Evolutionary conservation across 108 stramenopile species (phyloP).

Genomic region (Conticribra weissflogii): DNA sequence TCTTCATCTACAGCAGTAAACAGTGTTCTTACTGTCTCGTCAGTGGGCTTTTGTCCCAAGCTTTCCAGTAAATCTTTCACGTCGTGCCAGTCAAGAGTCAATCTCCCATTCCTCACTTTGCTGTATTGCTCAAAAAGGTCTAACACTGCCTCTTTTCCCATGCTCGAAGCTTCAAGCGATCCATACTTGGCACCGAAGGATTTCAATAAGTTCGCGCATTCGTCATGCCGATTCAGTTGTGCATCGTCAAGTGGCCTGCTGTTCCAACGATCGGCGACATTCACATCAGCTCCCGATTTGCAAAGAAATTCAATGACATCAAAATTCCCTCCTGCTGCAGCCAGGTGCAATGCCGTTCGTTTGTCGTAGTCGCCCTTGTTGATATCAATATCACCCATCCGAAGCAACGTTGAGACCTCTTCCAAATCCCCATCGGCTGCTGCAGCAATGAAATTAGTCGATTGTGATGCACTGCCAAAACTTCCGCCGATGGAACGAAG

Average conservation of each 20-base stretch:
- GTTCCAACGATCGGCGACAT: constrained; percentile 56
- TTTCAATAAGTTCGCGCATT: constrained; percentile 26
- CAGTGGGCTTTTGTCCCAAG: constrained; percentile 66
- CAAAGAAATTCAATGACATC: constrained; percentile 56
- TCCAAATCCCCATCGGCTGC: constrained; percentile 51
- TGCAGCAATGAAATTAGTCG: constrained; percentile 52
- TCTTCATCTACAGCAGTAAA: constrained; percentile 66
- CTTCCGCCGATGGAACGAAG: constrained; percentile 35
- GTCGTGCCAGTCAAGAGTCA: constrained; percentile 59
- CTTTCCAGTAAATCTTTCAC: constrained; percentile 53
- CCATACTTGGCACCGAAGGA: constrained; percentile 35
- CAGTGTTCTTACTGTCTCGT: constrained; percentile 53
- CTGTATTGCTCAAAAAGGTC: constrained; percentile 74
- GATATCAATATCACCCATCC: constrained; percentile 45
- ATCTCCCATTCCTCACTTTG: constrained; percentile 37
- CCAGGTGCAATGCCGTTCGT: constrained; percentile 64
- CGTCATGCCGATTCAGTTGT: constrained; percentile 13
- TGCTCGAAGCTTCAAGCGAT: not conserved
- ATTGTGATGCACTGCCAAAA: constrained; percentile 48
- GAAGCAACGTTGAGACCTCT: constrained; percentile 41
- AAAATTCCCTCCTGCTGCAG: constrained; percentile 51
- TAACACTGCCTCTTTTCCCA: constrained; percentile 48
- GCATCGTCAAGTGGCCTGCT: constrained; percentile 60
- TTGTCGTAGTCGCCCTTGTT: constrained; percentile 53
- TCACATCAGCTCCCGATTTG: constrained; percentile 50